Evolutionary conservation across 2,329 filamentous ascomycete species (phyloP).

Genomic region (Graphilbum sp.): DNA sequence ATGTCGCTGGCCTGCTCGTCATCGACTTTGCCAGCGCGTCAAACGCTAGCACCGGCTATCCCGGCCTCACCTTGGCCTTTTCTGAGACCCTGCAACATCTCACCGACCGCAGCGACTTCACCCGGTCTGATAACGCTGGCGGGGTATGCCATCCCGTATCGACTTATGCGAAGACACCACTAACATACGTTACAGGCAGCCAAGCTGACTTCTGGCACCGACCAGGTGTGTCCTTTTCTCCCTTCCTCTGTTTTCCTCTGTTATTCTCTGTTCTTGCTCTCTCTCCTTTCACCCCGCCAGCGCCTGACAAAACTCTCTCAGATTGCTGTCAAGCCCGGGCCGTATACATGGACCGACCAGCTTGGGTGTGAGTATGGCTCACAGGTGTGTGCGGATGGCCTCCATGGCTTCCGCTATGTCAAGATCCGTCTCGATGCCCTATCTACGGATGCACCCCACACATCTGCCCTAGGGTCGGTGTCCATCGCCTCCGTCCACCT

Average conservation of each 20-base stretch:
- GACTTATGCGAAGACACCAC: too few species aligned
- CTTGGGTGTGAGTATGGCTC: constrained; percentile 25
- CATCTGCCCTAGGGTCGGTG: constrained; percentile 24
- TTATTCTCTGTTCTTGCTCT: too few species aligned
- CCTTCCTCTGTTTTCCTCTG: not conserved
- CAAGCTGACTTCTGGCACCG: constrained; percentile 26
- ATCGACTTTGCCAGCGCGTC: constrained; percentile 24
- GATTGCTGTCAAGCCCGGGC: constrained; percentile 24
- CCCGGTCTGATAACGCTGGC: constrained; percentile 23
- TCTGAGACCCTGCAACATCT: constrained; percentile 31
- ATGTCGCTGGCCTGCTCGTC: constrained; percentile 25
- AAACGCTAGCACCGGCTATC: constrained; percentile 11
- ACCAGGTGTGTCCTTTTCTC: constrained; percentile 20
- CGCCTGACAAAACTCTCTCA: constrained; percentile 12
- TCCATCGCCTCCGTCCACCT: constrained; percentile 25
- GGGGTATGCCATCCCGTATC: too few species aligned
- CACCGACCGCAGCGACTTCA: constrained; percentile 28
- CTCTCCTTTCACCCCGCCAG: not conserved
- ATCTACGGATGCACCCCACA: constrained; percentile 25
- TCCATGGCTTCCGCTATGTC: constrained; percentile 36
- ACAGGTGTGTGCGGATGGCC: constrained; percentile 32
- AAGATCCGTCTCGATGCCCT: constrained; percentile 30
- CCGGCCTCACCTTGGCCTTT: constrained; percentile 28
- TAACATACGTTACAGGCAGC: constrained; percentile 10
- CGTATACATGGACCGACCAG: constrained; percentile 27